Evolutionary conservation across 148 eudicot genomes (phyloP).

Genomic region (Cornus controversa): DNA sequence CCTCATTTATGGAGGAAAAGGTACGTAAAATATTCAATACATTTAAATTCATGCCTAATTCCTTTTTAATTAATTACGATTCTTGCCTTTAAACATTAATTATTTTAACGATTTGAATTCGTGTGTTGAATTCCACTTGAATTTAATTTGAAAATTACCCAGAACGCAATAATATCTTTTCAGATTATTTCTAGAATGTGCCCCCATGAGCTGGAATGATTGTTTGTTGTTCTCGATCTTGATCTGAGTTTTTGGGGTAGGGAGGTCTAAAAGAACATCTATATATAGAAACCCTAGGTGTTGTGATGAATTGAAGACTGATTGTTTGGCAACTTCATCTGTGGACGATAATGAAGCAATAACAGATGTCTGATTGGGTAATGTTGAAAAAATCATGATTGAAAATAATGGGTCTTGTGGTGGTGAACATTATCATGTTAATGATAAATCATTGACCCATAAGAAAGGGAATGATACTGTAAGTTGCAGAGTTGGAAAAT

Average conservation of each 20-base stretch:
- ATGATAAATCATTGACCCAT: neutral
- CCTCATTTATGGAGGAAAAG: slow-evolving; percentile 13
- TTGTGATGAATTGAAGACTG: slow-evolving; percentile 31
- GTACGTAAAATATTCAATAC: slow-evolving; percentile 1
- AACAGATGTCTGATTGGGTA: neutral
- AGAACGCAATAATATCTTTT: too few species aligned
- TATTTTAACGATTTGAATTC: neutral
- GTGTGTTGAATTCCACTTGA: neutral
- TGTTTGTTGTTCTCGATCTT: slow-evolving; percentile 28
- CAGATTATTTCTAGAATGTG: neutral
- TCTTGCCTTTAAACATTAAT: neutral
- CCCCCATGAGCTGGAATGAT: slow-evolving; percentile 24
- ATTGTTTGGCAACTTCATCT: slow-evolving; percentile 20
- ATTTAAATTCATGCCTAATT: too few species aligned
- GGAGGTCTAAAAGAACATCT: too few species aligned
- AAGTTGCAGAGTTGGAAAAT: neutral
- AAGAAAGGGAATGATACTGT: slow-evolving; percentile 9
- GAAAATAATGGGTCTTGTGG: slow-evolving; percentile 26
- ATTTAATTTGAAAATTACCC: neutral
- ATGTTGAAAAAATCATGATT: slow-evolving; percentile 10
- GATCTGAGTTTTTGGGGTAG: slow-evolving; percentile 16
- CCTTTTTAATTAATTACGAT: neutral
- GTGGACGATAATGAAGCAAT: slow-evolving; percentile 26
- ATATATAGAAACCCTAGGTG: neutral
- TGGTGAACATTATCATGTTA: neutral